These are phyloP conservation scores for Henckelia pumila DNA, from an alignment of 257 asterid genomes.

Conservation along the genomic window DNA sequence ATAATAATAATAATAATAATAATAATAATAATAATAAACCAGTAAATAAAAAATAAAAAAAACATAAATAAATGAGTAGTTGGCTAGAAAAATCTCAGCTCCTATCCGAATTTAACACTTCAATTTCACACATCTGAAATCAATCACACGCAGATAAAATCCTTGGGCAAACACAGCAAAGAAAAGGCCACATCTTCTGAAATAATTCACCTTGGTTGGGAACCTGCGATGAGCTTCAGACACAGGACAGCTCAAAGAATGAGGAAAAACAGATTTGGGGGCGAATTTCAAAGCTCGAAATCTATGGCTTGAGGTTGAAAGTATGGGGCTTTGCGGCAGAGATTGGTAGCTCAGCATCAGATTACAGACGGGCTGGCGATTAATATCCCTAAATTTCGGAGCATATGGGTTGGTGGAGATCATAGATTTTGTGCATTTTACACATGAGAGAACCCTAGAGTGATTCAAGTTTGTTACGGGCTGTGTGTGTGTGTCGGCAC, in stretches of 20 bases:
- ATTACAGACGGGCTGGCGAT: conserved; percentile 26
- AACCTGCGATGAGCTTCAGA: conserved; percentile 39
- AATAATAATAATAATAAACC: too few relatives aligned
- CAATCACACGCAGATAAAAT: conserved; percentile 1
- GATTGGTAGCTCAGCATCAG: conserved; percentile 72
- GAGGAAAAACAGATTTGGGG: conserved; percentile 38
- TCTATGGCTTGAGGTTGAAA: conserved; percentile 33
- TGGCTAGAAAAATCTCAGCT: conserved; percentile 13
- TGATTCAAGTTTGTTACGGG: conserved; percentile 19
- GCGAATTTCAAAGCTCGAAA: conserved; percentile 46
- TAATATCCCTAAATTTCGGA: conserved; percentile 40
- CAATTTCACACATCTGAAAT: conserved; percentile 7
- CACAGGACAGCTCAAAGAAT: conserved; percentile 32
- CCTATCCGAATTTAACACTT: background rate
- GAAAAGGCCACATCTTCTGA: conserved; percentile 11
- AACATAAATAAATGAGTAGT: background rate
- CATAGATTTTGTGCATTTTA: conserved; percentile 57
- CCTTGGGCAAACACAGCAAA: background rate
- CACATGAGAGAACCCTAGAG: conserved; percentile 41
- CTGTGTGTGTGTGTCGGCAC: conserved; percentile 10
- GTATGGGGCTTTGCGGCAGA: conserved; percentile 46
- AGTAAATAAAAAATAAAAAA: conserved; percentile 1
- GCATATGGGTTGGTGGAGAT: conserved; percentile 31
- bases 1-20: too few relatives aligned
- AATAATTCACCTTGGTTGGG: conserved; percentile 50